Base-by-base conservation (phyloP, 495 filamentous ascomycete genomes). In the Penicillium daleae region DNA sequence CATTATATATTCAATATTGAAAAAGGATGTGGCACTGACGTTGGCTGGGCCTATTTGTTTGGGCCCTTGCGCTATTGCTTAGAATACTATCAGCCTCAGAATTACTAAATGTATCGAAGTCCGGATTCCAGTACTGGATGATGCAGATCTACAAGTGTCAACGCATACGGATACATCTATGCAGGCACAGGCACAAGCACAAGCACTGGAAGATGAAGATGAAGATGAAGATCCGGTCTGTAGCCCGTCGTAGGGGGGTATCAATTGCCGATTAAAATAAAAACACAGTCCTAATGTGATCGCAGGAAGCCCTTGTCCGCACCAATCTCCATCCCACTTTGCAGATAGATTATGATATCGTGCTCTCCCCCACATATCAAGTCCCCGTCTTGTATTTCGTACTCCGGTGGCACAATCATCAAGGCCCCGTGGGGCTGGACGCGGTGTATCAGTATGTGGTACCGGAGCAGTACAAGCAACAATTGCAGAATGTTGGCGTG, bases 381-480 rank as follows among this genome's bases (percentile, higher is more conserved):
- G 80, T 83, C 33, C 83, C 82, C 49, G 80, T 84, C 55, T 72
- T 85, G 63, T 85, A 80, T 66, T 82, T 84, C 65, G 70, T 71
- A 24, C 71, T 83, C 51, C 88, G 89, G 67, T 84, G 87, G 64
- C 80, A 86, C 61, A 80, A 85, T 83, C 64, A 86, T 78, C 52
- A 83, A 75, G 60, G 87, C 86, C 75, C 79, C 66, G 42, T 83
- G 78, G 65, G 87, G 81, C 62, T 92, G 69, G 88, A 93, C 59
- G 80, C 82, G 15, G 83, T 93, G 57, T 92, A 92, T 73, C 77
- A 83, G 42, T 78, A 81, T 49, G 79, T 93, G 42, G 89, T 94
- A 57, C 90, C 92, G 15, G 74, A 84, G 46, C 79, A 83, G 55
- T 86, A 84, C 74, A 85, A 82, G 66, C 70, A 75, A 46, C 74